A percentile compares a stretch with the other conserved stretches of the same genome.
Conservation (phyloP, 495 filamentous ascomycete genomes). For the Massariosphaeria phaeospora region DNA sequence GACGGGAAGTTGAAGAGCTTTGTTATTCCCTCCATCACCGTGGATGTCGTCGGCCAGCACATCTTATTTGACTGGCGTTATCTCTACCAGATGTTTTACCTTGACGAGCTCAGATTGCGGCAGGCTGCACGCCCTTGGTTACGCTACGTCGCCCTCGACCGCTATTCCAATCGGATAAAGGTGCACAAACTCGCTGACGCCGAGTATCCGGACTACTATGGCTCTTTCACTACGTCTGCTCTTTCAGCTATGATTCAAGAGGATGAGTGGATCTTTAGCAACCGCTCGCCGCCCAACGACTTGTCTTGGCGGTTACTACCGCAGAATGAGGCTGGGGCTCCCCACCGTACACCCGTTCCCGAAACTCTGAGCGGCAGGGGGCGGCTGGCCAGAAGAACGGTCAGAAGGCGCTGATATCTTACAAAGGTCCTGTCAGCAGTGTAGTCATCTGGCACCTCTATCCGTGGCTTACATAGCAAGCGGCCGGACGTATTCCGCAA, state of each 20-base stretch:
- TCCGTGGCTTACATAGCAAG: too few species aligned
- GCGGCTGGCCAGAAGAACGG: too few species aligned
- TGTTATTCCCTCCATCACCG: neutral
- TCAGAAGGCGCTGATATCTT: too few species aligned
- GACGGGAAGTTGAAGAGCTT: neutral
- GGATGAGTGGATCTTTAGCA: neutral
- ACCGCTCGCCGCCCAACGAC: neutral
- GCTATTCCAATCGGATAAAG: neutral
- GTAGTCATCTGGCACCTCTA: too few species aligned
- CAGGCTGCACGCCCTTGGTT: neutral
- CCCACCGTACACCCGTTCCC: too few species aligned
- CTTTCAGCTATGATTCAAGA: neutral
- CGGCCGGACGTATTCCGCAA: too few species aligned
- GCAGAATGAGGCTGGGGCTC: too few species aligned
- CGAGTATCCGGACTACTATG: neutral
- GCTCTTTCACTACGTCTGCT: neutral
- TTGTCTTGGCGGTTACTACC: too few species aligned
- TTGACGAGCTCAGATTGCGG: neutral
- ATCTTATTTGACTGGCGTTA: neutral
- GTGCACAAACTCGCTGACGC: neutral
- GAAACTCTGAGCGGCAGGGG: too few species aligned
- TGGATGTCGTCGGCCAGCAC: neutral
- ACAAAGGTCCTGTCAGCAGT: too few species aligned
- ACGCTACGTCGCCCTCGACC: neutral
- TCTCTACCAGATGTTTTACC: slow-evolving; percentile 1